Evolutionary conservation across 176 grass and related monocot genomes (phyloP).

Genomic region (Aegilops bicornis): DNA sequence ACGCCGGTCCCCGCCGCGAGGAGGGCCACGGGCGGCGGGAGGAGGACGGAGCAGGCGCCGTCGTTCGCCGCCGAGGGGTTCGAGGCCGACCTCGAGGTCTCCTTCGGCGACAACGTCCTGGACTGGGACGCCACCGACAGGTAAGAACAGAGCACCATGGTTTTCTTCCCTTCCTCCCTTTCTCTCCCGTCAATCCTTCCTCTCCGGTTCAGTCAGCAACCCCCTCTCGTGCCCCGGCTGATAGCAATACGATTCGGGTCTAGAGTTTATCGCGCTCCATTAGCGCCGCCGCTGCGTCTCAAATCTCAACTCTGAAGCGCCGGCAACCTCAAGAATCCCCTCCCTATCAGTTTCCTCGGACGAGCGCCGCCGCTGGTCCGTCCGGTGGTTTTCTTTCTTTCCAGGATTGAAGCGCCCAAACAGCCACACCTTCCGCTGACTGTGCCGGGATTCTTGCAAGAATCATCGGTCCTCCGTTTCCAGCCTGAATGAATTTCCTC

Average conservation of each 20-base stretch:
- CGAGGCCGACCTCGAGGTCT: constrained; percentile 48
- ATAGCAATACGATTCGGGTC: neutral
- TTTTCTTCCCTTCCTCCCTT: neutral
- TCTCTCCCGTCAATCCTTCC: neutral
- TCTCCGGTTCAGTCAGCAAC: neutral
- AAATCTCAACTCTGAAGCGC: too few relatives aligned
- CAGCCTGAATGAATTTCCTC: neutral
- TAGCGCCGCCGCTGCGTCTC: neutral
- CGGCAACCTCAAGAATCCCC: too few relatives aligned
- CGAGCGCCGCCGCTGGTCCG: neutral
- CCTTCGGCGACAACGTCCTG: constrained; percentile 58
- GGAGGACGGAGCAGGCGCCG: neutral
- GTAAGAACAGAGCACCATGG: neutral
- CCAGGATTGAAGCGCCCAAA: neutral
- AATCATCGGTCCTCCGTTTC: neutral
- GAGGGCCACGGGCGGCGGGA: constrained; percentile 4
- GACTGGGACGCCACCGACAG: constrained; percentile 54
- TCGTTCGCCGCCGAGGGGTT: neutral
- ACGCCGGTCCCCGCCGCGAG: neutral
- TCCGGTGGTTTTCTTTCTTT: neutral
- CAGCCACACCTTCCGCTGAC: neutral
- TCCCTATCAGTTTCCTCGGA: too few relatives aligned
- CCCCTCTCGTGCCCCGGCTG: neutral
- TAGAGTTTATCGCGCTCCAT: constrained; percentile 10
- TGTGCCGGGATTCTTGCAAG: neutral